Conservation (phyloP, 1,284 basidiomycete species). For the Hymenochaete sp. region DNA sequence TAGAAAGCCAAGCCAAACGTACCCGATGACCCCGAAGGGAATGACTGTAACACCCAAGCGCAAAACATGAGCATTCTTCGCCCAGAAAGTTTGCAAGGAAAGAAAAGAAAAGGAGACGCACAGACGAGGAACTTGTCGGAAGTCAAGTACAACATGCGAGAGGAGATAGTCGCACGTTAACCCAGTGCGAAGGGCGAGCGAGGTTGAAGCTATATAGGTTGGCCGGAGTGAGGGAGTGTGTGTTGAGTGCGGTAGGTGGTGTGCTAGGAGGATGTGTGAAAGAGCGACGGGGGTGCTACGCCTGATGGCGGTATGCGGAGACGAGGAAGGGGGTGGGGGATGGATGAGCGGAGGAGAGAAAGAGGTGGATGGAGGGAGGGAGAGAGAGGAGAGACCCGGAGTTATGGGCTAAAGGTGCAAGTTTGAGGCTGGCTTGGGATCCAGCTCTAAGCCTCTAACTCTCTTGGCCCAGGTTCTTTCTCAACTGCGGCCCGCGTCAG, state of each 20-base stretch:
- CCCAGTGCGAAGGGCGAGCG: no score
- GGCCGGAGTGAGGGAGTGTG: no score
- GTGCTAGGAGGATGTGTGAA: no score
- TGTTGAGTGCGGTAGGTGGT: no score
- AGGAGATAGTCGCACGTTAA: background rate
- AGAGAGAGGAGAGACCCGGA: background rate
- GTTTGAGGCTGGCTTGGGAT: background rate
- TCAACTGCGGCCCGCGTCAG: no score
- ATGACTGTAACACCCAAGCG: slow-evolving; percentile 65
- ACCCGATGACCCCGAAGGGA: slow-evolving; percentile 88
- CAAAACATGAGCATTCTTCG: slow-evolving; percentile 12
- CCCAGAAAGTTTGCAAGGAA: slow-evolving; percentile 7
- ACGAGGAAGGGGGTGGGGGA: slow-evolving; percentile 3
- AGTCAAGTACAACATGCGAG: slow-evolving; percentile 59
- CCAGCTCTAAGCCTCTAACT: no score
- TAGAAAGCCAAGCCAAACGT: slow-evolving; percentile 28
- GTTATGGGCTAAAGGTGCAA: background rate
- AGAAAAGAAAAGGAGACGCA: slow-evolving; percentile 32
- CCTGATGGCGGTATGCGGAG: slow-evolving; percentile 13
- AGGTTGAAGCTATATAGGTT: no score
- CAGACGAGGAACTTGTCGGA: slow-evolving; percentile 74
- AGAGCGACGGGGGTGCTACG: slow-evolving; percentile 17
- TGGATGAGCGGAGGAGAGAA: slow-evolving; percentile 2
- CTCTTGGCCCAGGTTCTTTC: no score
- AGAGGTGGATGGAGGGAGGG: background rate